Base-by-base conservation (phyloP, 2,329 filamentous ascomycete species). In the Ceratocystis diversiconidia region DNA sequence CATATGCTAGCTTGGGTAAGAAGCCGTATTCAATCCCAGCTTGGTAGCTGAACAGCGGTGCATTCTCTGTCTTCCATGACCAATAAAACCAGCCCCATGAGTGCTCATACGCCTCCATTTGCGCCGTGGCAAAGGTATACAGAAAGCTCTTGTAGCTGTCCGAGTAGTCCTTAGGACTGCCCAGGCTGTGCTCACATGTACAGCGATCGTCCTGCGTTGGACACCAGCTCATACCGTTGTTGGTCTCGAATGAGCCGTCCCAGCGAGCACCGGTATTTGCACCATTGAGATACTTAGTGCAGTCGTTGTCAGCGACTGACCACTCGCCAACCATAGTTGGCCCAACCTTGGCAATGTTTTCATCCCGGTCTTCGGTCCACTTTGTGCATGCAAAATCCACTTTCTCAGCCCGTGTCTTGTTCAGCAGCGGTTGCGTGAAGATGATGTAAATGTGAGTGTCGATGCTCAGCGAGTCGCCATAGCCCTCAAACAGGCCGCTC, bases 51-150 rank as follows among this genome's bases (percentile, higher is more conserved):
- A 88, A 91, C 74, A 90, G 88, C 46, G 80, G 78, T n/a, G 85
- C 83, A 61, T 74, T 79, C 74, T 91, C 88, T 12, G 87, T 90
- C 72, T 85, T 79, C 88, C 88, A 91, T 3, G 87, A 90, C 88
- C 88, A 91, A 73, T 90, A 91, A 71, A 90, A 89, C 88, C 88
- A 91, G 28, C 88, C 88, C 82, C 85, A 87, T 0, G 83, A 85
- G 28, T 82, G 79, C 74, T 90, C 87, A 70, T 89, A 91, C 43
- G 82, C 84, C 63, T 82, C 79, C 84, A 91, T 90, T 74, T 91
- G 88, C 17, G 86, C 88, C 70, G 88, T 82, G 0, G 87, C 86
- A 73, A 89, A 90, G 70, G 83, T 84, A 68, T 82, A 79, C 61
- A 91, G 75, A 75, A 85, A 90, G 67, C 81, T 75, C 72, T 87